Evolutionary conservation across 208 protist species (phyloP).

Genomic region (Polymyxa betae): DNA sequence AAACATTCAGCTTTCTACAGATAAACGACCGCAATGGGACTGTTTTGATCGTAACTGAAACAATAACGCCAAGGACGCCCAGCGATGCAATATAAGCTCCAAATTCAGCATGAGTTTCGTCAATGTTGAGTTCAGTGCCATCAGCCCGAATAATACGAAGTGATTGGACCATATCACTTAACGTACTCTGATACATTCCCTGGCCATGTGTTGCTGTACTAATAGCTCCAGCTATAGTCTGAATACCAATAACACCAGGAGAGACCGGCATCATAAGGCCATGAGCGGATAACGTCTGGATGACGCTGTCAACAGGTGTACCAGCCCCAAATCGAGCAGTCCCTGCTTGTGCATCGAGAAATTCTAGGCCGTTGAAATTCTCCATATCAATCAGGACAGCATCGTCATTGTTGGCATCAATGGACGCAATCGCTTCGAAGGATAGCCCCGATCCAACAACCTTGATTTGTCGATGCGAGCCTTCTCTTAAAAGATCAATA

Average conservation of each 20-base stretch:
- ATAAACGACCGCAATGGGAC: not conserved
- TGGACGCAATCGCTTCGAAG: slow-evolving; percentile 39
- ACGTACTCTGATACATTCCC: not conserved
- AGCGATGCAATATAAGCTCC: slow-evolving; percentile 32
- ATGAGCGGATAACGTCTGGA: not conserved
- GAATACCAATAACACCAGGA: slow-evolving; percentile 25
- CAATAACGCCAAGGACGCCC: slow-evolving; percentile 4
- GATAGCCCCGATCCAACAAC: slow-evolving; percentile 1
- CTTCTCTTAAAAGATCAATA: not conserved
- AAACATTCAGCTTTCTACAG: slow-evolving; percentile 3
- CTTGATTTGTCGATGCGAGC: not conserved
- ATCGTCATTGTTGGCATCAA: not conserved
- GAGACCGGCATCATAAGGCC: slow-evolving; percentile 17
- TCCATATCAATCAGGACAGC: not conserved
- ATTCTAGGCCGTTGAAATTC: not conserved
- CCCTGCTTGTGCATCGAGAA: not conserved
- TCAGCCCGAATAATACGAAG: not conserved
- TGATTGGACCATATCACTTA: not conserved
- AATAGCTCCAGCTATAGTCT: not conserved
- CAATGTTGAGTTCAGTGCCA: slow-evolving; percentile 13
- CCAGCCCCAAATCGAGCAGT: slow-evolving; percentile 22
- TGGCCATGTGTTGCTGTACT: slow-evolving; percentile 14
- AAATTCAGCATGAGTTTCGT: not conserved
- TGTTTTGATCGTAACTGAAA: not conserved
- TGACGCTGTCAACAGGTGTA: not conserved